Evolutionary conservation across 768 basidiomycete genomes (phyloP).

Genomic region (Agaricus subrufescens): DNA sequence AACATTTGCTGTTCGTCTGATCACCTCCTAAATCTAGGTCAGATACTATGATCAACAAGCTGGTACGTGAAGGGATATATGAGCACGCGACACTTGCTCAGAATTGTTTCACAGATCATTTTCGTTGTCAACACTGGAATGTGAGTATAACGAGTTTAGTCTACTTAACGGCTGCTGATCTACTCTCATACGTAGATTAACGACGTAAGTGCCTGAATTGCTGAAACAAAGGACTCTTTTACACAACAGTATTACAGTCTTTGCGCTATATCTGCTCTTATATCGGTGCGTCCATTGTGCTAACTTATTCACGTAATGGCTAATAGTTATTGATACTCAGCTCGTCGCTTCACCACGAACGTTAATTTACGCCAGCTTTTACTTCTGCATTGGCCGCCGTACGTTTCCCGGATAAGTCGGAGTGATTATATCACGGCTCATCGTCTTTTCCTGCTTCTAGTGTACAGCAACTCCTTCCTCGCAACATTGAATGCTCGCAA

Average conservation of each 20-base stretch:
- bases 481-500: conserved; percentile 47
- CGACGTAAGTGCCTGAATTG: conserved; percentile 22
- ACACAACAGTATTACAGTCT: conserved; percentile 18
- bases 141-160: conserved; percentile 20
- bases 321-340: conserved; percentile 11
- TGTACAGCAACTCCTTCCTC: conserved; percentile 50
- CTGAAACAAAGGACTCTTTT: neutral
- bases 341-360: conserved; percentile 35
- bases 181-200: conserved; percentile 22
- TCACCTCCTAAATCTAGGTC: conserved; percentile 21
- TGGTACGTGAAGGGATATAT: conserved; percentile 22
- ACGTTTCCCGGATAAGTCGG: conserved; percentile 14
- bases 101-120: conserved; percentile 29
- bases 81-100: neutral
- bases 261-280: conserved; percentile 44
- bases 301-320: neutral
- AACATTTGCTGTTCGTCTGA: neutral
- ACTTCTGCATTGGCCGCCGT: conserved; percentile 48
- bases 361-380: conserved; percentile 47
- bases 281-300: conserved; percentile 29
- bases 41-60: conserved; percentile 45
- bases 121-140: conserved; percentile 51
- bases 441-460: conserved; percentile 15
- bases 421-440: neutral
- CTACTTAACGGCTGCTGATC: neutral